Evolutionary conservation across 768 basidiomycete genomes (phyloP), one percentile per base, ranked within the genome.

Genomic region (Tylopilus plumbeoviolaceoides): DNA sequence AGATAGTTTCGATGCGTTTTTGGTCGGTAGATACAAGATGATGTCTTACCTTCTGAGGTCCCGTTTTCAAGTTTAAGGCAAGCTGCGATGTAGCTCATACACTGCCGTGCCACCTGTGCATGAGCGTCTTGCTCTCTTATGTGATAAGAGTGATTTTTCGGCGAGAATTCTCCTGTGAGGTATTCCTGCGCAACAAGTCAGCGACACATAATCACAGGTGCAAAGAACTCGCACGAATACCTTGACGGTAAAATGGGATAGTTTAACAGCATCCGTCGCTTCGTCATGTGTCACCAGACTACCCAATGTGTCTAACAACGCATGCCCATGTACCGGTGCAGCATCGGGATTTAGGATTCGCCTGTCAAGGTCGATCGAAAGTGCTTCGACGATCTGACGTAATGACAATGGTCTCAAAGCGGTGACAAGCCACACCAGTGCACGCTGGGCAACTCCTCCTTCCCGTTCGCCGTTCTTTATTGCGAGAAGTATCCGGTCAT

Each of bases 381-480:
- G 46, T 0, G 6, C 28, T 8, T 59, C 56, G 3, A 59, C 14
- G 12, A 59, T 40, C 4, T 58, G 41, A 18, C 20, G 36, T 18
- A 59, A 41, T 30, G 18, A 21, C 20, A 59, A n/a, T 2, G 50
- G 44, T 1, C 1, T 5, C 4, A 60, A 44, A 1, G 59, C 44
- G 8, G 42, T 51, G 1, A 59, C 25, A 5, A 60, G 30, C 59
- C 57, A 60, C 1, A 20, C 27, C 20, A 60, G 18, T 4, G 53
- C 44, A 3, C 31, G 53, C 15, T 18, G 41, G 3, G 35, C 57
- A 7, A 56, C 7, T 10, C 39, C 28, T 5, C 14, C 21, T 11
- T 45, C 44, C 14, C 17, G 4, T 7, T 31, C 30, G 6, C 27
- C 41, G 11, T 43, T 8, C 6, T 27, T 27, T 25, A 56, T 51